Evolutionary conservation across 768 basidiomycete species (phyloP).

Genomic region (Leucosporidium scottii): DNA sequence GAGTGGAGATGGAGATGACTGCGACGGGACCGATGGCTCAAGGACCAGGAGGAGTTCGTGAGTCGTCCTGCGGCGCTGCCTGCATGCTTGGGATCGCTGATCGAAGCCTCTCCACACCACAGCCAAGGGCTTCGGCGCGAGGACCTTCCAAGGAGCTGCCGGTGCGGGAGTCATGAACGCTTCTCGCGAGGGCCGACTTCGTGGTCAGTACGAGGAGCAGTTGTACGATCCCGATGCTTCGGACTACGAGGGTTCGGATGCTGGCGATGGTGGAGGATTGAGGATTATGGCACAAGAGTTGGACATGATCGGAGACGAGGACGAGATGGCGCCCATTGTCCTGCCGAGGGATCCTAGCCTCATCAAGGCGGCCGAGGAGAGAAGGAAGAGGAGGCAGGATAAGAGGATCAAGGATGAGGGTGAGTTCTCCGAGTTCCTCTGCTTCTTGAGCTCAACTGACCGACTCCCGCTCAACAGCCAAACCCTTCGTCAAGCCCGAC

Average conservation of each 20-base stretch:
- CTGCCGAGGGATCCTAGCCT: conserved; percentile 34
- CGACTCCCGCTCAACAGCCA: not conserved
- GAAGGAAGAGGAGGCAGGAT: conserved; percentile 27
- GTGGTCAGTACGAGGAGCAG: conserved; percentile 26
- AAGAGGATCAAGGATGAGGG: conserved; percentile 29
- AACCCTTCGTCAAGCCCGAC: conserved; percentile 22
- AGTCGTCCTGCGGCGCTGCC: not conserved
- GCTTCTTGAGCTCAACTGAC: not conserved
- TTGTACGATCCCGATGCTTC: conserved; percentile 32
- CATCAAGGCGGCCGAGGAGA: conserved; percentile 23
- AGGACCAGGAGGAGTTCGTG: conserved; percentile 29
- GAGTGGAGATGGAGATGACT: conserved; percentile 29
- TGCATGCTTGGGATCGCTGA: not conserved
- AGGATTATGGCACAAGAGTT: conserved; percentile 31
- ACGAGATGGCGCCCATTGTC: conserved; percentile 33
- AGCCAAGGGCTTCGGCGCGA: not conserved
- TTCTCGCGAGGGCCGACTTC: conserved; percentile 18
- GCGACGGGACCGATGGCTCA: conserved; percentile 33
- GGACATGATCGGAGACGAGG: conserved; percentile 35
- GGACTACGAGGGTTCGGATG: conserved; percentile 30
- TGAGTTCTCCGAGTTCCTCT: not conserved
- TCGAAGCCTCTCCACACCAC: not conserved
- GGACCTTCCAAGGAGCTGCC: not conserved
- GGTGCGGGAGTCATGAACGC: conserved; percentile 32
- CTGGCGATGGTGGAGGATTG: conserved; percentile 12